Percentiles rank a stretch among this genome's conserved stretches.
Evolutionary conservation across 345 rosid species (phyloP).

Genomic region (Isatis tinctoria): DNA sequence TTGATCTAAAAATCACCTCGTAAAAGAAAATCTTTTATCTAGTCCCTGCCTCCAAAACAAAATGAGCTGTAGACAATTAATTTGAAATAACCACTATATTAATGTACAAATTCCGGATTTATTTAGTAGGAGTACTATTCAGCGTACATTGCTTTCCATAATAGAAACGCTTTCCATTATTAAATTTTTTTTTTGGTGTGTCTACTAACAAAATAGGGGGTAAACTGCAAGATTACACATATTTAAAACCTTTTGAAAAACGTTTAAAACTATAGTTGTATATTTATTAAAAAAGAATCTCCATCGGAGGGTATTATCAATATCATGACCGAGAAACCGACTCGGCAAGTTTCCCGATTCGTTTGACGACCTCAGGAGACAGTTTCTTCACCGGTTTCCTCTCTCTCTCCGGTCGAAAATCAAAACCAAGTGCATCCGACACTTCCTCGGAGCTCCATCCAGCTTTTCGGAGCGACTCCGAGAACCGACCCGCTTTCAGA

Average conservation of each 20-base stretch:
- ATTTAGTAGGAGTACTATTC: slow-evolving; percentile 6
- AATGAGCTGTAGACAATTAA: not conserved
- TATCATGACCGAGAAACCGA: slow-evolving; percentile 70
- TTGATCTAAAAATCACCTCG: not conserved
- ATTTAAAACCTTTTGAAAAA: slow-evolving; percentile 18
- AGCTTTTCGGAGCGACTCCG: slow-evolving; percentile 78
- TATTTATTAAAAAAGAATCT: slow-evolving; percentile 8
- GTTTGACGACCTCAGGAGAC: slow-evolving; percentile 67
- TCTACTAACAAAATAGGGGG: not conserved
- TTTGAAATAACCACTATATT: not conserved
- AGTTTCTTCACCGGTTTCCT: slow-evolving; percentile 64
- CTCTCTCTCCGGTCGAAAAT: slow-evolving; percentile 77
- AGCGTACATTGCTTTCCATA: not conserved
- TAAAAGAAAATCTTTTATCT: not conserved
- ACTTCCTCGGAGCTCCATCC: slow-evolving; percentile 99
- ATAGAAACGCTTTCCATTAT: not conserved
- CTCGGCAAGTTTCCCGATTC: slow-evolving; percentile 75
- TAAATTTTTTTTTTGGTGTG: not conserved
- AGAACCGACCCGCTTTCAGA: slow-evolving; percentile 81
- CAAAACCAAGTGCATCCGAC: slow-evolving; percentile 77
- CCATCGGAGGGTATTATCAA: slow-evolving; percentile 23
- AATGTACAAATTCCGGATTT: not conserved
- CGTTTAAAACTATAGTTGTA: slow-evolving; percentile 10
- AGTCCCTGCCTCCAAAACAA: not conserved
- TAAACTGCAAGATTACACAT: not conserved